Evolutionary conservation across 2,329 filamentous ascomycete genomes (phyloP), one percentile per base, ranked within the genome.

Genomic region (Akanthomyces lecanii): DNA sequence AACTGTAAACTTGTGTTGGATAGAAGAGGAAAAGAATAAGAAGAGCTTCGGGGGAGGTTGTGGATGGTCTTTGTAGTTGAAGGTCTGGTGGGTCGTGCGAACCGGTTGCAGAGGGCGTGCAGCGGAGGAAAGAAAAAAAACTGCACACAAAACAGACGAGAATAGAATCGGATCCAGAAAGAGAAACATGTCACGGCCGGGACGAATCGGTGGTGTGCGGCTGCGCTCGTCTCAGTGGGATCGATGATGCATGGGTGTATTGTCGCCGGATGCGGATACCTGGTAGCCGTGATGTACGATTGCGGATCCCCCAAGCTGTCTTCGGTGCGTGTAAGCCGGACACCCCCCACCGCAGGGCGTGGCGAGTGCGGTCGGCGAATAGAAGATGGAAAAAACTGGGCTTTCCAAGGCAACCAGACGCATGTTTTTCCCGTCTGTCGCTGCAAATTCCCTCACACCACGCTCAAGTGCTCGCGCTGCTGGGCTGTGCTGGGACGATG

Each of bases 11-110:
- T 36, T 61, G 28, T 30, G 23, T 18, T 38, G 40, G 12, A 23
- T 30, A 58, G 36, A 28, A 51, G 18, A 23, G 14, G 12, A 45
- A 51, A 48, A 47, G 16, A 40, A 44, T 10, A 47, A n/a, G 47
- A 30, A 16, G 21, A 40, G n/a, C 4, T 50, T 7, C 5, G 14
- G 12, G 7, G 28, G 36, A 48, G 61, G 55, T 30, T 52, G 55
- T 16, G 48, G 33, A 53, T 38, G 53, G 45, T 53, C 61, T 63
- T 63, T 63, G 61, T 63, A 59, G 61, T 63, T 21, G 14, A 28
- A 38, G 38, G 16, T 38, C 30, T 47, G 58, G 50, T 54, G 58
- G 33, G 45, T 23, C 8, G 40, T 42, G 48, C 5, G 25, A 36
- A 51, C 50, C 50, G 50, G 25, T 47, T 61, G 58, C 58, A 59